Base-by-base conservation (phyloP, 495 filamentous ascomycete species). In the Pseudomonodictys pantanalensis region DNA sequence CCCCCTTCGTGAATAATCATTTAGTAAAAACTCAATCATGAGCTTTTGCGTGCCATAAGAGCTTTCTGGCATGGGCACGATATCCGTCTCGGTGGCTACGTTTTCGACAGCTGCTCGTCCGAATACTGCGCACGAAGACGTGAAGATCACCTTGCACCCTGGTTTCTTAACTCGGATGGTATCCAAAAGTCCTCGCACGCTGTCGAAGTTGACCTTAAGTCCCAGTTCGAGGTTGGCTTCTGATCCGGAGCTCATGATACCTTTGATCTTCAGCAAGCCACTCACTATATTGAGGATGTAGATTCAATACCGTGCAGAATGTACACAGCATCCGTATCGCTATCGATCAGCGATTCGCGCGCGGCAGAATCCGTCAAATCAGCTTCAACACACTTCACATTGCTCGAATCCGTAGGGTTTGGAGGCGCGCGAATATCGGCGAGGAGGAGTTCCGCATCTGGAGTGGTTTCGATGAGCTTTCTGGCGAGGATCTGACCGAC, bases 221-320 rank as follows among this genome's bases (percentile, higher is more conserved):
- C 65, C 65, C 4, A 68, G 52, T 24, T 65, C 61, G 3, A 68
- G 56, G 29, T 68, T 60, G 8, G 65, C 61, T 38, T 68, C 65
- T 17, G 62, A 50, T 44, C 57, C 65, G 26, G 18, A 28, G 0
- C 62, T 65, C 65, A 68, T 68, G 33, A 68, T 65, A n/a, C n/a
- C n/a, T n/a, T n/a, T n/a, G n/a, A n/a, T n/a, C n/a, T n/a, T n/a
- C n/a, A n/a, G n/a, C n/a, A n/a, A n/a, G n/a, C n/a, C n/a, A n/a
- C n/a, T n/a, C n/a, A n/a, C n/a, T n/a, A n/a, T n/a, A n/a, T n/a
- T n/a, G n/a, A n/a, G n/a, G n/a, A n/a, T n/a, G n/a, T n/a, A n/a
- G n/a, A n/a, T n/a, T n/a, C n/a, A n/a, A n/a, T n/a, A 50, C 65
- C 65, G 49, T 68, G 65, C 20, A 68, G 61, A 18, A 65, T 68